Evolutionary conservation across 2,329 filamentous ascomycete species (phyloP), one percentile per base, ranked within the genome.

Genomic region (Chalaropsis ovoidea): DNA sequence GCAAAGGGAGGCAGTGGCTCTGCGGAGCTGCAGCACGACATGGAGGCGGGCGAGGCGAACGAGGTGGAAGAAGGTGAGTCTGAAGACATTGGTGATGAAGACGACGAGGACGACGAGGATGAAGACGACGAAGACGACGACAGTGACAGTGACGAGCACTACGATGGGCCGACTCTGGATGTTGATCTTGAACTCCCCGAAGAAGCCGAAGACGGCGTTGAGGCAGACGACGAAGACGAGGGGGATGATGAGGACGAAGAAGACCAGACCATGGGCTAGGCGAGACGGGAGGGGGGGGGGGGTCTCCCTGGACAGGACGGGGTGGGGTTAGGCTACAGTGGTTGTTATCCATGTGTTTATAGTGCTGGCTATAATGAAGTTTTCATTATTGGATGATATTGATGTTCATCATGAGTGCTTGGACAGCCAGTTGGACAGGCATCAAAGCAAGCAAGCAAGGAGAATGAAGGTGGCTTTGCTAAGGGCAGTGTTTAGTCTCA

Each of bases 81-180:
- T 41, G 60, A 31, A 22, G 60, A 66, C 17, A 47, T 42, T 17
- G 3, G 69, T 6, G 67, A 63, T 6, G 64, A 67, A 3, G 70
- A 70, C 5, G 70, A 70, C 3, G 69, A 64, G 1, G 69, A 69
- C 3, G 70, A 69, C 1, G 71, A 64, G 1, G 67, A 60, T 11
- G 67, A 68, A 19, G 67, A 67, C 11, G 68, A 64, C n/a, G 69
- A 68, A 19, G 69, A 65, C 27, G 65, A 66, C n/a, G 65, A 61
- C 0, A 68, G 68, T 7, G 62, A 54, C 31, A 58, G 39, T 35
- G 61, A 62, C 52, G 58, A 52, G 13, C 43, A 45, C 42, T 47
- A 41, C 35, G 64, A 65, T 7, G 69, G 67, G 27, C 67, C 68
- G 2, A 69, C 66, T 2, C 66, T 68, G 0, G 52, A 39, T 5